Evolutionary conservation across 352 stramenopile species (phyloP).

Genomic region (Phytophthora sp.): DNA sequence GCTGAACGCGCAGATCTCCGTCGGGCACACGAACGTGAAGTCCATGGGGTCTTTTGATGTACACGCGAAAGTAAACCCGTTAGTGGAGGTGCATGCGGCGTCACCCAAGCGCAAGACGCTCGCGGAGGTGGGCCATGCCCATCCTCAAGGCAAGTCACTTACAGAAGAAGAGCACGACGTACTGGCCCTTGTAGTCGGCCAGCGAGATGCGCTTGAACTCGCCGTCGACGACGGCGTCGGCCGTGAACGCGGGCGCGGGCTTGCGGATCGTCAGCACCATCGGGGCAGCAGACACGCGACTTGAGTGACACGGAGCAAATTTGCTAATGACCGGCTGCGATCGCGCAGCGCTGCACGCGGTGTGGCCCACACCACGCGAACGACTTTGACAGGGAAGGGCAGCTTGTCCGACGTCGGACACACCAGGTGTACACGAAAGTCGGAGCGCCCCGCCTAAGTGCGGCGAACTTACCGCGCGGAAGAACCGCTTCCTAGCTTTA

Average conservation of each 20-base stretch:
- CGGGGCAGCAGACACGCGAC: neutral
- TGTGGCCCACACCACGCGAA: too few relatives aligned
- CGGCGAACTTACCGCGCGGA: too few relatives aligned
- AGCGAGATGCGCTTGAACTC: slow-evolving; percentile 88
- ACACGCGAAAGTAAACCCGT: too few relatives aligned
- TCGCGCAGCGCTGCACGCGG: too few relatives aligned
- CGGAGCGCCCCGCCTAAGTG: neutral
- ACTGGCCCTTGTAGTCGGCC: slow-evolving; percentile 90
- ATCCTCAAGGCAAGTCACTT: too few relatives aligned
- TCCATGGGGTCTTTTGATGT: slow-evolving; percentile 91
- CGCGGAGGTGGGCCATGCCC: too few relatives aligned
- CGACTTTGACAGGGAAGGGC: slow-evolving; percentile 7
- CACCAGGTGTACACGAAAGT: neutral
- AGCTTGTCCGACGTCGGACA: slow-evolving; percentile 17
- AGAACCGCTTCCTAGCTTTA: too few relatives aligned
- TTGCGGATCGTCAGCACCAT: slow-evolving; percentile 78
- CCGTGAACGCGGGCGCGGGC: slow-evolving; percentile 77
- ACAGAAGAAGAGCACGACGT: slow-evolving; percentile 94
- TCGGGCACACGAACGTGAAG: slow-evolving; percentile 93
- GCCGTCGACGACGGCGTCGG: slow-evolving; percentile 78
- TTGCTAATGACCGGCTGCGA: too few relatives aligned
- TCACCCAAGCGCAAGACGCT: too few relatives aligned
- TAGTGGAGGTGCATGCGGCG: too few relatives aligned
- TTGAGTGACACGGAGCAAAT: slow-evolving; percentile 10
- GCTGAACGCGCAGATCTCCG: slow-evolving; percentile 91